Evolutionary conservation across 2,329 filamentous ascomycete genomes (phyloP).

Genomic region (Neofusicoccum umdonicola): DNA sequence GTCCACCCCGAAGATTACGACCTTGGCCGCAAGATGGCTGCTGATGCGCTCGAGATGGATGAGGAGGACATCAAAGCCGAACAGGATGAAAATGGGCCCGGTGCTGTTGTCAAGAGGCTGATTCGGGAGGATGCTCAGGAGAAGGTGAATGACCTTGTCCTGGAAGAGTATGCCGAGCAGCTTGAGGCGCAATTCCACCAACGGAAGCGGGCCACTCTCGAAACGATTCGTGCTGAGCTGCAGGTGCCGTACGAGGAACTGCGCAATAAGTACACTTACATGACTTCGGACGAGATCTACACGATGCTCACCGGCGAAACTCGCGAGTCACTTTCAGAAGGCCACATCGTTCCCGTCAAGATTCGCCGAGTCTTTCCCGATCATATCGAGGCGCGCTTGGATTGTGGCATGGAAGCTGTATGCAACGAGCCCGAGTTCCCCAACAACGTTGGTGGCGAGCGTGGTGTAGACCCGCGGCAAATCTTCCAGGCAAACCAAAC

Average conservation of each 20-base stretch:
- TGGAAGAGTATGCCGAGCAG: constrained; percentile 97
- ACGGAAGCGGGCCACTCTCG: constrained; percentile 89
- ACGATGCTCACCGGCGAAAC: constrained; percentile 97
- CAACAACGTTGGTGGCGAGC: constrained; percentile 64
- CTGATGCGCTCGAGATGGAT: constrained; percentile 91
- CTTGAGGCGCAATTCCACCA: constrained; percentile 90
- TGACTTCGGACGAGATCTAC: constrained; percentile 78
- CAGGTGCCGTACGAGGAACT: constrained; percentile 93
- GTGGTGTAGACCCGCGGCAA: constrained; percentile 51
- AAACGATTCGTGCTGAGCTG: constrained; percentile 92
- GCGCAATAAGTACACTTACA: constrained; percentile 70
- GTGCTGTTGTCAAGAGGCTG: constrained; percentile 90
- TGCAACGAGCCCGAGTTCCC: constrained; percentile 81
- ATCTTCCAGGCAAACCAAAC: constrained; percentile 79
- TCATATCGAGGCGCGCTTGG: constrained; percentile 88
- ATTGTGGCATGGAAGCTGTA: constrained; percentile 89
- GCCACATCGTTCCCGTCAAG: constrained; percentile 89
- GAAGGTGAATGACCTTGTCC: constrained; percentile 89
- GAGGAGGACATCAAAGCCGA: constrained; percentile 98
- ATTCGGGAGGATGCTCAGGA: constrained; percentile 92
- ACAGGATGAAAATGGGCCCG: constrained; percentile 82
- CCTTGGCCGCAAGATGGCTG: constrained; percentile 95
- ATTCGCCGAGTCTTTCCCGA: constrained; percentile 87
- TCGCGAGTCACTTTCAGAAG: constrained; percentile 73
- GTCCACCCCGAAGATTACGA: constrained; percentile 99